These are phyloP conservation scores for Leccinum solheimii DNA, from an alignment of 1,284 basidiomycete genomes.

Conservation along the genomic window DNA sequence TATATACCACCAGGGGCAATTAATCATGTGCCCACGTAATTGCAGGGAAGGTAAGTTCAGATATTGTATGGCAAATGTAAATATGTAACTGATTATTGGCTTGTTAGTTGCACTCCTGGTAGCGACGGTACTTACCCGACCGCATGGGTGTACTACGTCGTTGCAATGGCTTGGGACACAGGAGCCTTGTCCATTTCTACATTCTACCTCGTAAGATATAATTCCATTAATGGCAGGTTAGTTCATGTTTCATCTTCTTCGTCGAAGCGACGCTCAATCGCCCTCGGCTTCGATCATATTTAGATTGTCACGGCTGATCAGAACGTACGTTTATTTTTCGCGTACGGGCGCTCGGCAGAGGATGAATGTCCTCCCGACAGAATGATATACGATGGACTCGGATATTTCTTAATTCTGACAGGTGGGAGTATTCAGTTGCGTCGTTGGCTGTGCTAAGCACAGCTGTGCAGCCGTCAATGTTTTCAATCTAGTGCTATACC, in stretches of 20 bases:
- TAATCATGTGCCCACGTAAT: slow-evolving; percentile 8
- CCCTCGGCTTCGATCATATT: slow-evolving; percentile 1
- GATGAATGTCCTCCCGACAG: slow-evolving; percentile 16
- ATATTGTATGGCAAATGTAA: background rate
- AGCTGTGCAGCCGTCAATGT: slow-evolving; percentile 21
- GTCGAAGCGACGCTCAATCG: slow-evolving; percentile 8
- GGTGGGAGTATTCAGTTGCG: slow-evolving; percentile 17
- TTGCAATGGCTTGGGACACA: slow-evolving; percentile 42
- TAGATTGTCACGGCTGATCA: slow-evolving; percentile 32
- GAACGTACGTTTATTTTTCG: slow-evolving; percentile 26
- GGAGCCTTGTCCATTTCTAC: slow-evolving; percentile 39
- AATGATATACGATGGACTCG: slow-evolving; percentile 38
- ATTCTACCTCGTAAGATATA: slow-evolving; percentile 33
- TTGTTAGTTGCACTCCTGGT: slow-evolving; percentile 38
- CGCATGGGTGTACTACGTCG: slow-evolving; percentile 45
- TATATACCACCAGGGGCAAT: background rate
- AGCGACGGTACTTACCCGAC: slow-evolving; percentile 26
- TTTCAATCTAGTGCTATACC: slow-evolving; percentile 34
- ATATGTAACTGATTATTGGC: background rate
- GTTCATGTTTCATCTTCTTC: slow-evolving; percentile 5
- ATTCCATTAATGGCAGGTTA: slow-evolving; percentile 29
- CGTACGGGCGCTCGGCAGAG: background rate
- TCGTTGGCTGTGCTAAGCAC: slow-evolving; percentile 7
- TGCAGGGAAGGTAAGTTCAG: slow-evolving; percentile 30
- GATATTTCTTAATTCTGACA: slow-evolving; percentile 35